Percentiles rank a stretch among this genome's conserved stretches.
Conservation (phyloP, 768 basidiomycete species). For the Russula emetica region DNA sequence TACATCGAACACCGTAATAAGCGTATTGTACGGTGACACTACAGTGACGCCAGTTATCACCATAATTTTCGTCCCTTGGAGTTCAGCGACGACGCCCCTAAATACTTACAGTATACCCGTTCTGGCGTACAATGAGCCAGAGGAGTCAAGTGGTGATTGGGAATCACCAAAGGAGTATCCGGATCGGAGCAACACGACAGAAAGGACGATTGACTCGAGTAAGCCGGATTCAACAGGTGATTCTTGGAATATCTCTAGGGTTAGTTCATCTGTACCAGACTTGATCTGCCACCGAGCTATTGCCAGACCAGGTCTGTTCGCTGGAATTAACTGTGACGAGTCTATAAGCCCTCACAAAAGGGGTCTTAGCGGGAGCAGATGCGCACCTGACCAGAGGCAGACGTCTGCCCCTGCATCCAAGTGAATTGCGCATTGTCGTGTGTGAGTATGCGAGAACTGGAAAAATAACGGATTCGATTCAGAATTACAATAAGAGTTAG, state of each 20-base stretch:
- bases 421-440: constrained; percentile 6
- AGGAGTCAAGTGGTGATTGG: no score
- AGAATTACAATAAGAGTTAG: no score
- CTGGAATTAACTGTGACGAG: constrained; percentile 3
- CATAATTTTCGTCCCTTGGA: no score
- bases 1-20: no score
- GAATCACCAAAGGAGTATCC: neutral
- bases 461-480: no score
- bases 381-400: constrained; percentile 10
- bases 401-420: neutral
- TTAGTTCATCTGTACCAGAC: neutral
- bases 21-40: no score
- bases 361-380: neutral
- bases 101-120: no score
- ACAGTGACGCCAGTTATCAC: no score
- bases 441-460: constrained; percentile 11
- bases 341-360: neutral
- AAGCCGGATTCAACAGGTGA: neutral
- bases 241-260: constrained; percentile 11
- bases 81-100: no score
- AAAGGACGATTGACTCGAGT: constrained; percentile 14
- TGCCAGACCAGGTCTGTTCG: constrained; percentile 8
- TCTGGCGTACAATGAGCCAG: no score
- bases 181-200: constrained; percentile 10
- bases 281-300: constrained; percentile 13